Evolutionary conservation across 371 early-diverging fungal species (phyloP).

Genomic region (Mucor mucedo): DNA sequence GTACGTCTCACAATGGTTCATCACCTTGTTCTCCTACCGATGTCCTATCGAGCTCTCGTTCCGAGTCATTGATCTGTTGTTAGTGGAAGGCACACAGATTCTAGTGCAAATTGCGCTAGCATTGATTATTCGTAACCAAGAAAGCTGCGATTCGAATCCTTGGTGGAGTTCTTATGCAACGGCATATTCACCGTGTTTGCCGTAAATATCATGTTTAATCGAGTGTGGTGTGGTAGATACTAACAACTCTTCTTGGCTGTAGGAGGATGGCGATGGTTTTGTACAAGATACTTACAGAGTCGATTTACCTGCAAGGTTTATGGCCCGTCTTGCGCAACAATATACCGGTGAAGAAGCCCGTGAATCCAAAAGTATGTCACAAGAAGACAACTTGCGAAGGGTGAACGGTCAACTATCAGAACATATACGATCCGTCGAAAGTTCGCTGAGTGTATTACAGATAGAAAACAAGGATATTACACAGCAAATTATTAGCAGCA

Average conservation of each 20-base stretch:
- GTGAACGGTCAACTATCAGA: conserved; percentile 72
- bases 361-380: conserved; percentile 32
- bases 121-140: conserved; percentile 79
- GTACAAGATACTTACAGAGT: conserved; percentile 48
- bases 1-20: conserved; percentile 86
- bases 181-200: conserved; percentile 75
- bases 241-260: neutral
- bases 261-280: conserved; percentile 43
- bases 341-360: conserved; percentile 47
- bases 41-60: conserved; percentile 84
- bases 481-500: conserved; percentile 56
- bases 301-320: conserved; percentile 38
- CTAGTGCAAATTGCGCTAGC: conserved; percentile 87
- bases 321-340: conserved; percentile 46
- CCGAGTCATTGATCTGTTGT: conserved; percentile 87
- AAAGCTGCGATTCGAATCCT: conserved; percentile 77
- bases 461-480: conserved; percentile 73
- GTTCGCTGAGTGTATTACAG: conserved; percentile 62
- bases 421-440: conserved; percentile 66
- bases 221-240: neutral
- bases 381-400: conserved; percentile 66
- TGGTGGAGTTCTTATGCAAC: conserved; percentile 84
- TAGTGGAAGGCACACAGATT: conserved; percentile 90
- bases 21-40: conserved; percentile 84
- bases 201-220: neutral